These are phyloP conservation scores for Saccharum hybrid DNA, from an alignment of 202 grass and related monocot genomes.

Conservation along the genomic window DNA sequence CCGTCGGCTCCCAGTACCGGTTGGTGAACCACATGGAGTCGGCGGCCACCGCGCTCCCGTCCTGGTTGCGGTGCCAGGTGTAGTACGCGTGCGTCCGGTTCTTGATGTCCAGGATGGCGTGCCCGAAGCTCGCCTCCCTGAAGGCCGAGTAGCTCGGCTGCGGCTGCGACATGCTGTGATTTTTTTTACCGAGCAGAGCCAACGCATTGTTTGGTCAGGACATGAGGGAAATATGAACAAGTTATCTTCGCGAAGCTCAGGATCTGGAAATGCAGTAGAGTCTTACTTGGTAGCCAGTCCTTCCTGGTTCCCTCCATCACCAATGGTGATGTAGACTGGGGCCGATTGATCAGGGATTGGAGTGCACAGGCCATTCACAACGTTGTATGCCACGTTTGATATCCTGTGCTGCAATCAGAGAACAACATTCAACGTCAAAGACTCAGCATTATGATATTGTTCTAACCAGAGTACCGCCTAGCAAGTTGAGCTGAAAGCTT, in stretches of 20 bases:
- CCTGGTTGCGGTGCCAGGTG: slow-evolving; percentile 88
- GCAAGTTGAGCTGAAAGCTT: background rate
- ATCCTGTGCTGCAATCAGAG: slow-evolving; percentile 63
- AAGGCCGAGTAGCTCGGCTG: slow-evolving; percentile 91
- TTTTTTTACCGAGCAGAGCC: background rate
- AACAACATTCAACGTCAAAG: background rate
- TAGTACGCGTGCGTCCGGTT: slow-evolving; percentile 92
- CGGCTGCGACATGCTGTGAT: slow-evolving; percentile 71
- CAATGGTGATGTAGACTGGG: slow-evolving; percentile 79
- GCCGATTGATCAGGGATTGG: slow-evolving; percentile 60
- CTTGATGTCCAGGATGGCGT: slow-evolving; percentile 91
- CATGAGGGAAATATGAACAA: background rate
- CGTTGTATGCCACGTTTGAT: slow-evolving; percentile 76
- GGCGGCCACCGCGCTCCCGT: slow-evolving; percentile 59
- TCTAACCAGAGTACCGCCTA: background rate
- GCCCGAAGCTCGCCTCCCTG: slow-evolving; percentile 91
- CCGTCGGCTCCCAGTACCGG: slow-evolving; percentile 63
- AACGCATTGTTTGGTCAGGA: background rate
- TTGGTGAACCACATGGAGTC: slow-evolving; percentile 90
- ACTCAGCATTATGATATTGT: background rate
- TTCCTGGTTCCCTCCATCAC: slow-evolving; percentile 84
- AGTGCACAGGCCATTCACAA: slow-evolving; percentile 63
- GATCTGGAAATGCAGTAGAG: background rate
- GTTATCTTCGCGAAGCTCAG: background rate
- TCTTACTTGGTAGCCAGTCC: slow-evolving; percentile 74